phyloP scores from a whole-genome alignment of 768 basidiomycete genomes.

The Trametes gibbosa region DNA sequence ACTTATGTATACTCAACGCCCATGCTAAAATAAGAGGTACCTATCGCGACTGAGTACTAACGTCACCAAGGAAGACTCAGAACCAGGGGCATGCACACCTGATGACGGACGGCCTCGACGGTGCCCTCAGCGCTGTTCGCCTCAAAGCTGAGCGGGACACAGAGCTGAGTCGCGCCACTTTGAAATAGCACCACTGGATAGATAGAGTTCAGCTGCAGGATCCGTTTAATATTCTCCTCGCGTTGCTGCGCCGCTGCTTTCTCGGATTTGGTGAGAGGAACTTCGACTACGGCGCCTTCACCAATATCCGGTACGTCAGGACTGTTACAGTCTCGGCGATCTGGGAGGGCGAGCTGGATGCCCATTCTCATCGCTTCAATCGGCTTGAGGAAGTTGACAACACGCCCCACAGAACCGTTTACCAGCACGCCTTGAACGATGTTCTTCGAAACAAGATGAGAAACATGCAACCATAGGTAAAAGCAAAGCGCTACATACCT shows the following conservation, averaged over 20 bases:
- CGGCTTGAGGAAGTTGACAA: constrained; percentile 22
- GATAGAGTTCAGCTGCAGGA: constrained; percentile 2
- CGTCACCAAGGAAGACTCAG: not conserved
- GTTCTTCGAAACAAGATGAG: constrained; percentile 44
- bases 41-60: constrained; percentile 28
- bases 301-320: not conserved
- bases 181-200: constrained; percentile 68
- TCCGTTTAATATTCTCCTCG: constrained; percentile 18
- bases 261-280: not conserved
- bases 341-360: constrained; percentile 32
- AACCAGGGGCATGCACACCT: constrained; percentile 37
- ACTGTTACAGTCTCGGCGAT: not conserved
- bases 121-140: constrained; percentile 57
- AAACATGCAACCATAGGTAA: not conserved
- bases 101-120: constrained; percentile 57
- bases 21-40: constrained; percentile 72
- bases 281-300: not conserved
- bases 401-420: constrained; percentile 63
- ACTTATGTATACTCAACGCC: constrained; percentile 87
- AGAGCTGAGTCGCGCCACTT: constrained; percentile 43
- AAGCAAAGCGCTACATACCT: constrained; percentile 37
- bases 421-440: constrained; percentile 64
- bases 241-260: not conserved
- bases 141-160: constrained; percentile 59
- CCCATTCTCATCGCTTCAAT: constrained; percentile 39